Evolutionary conservation across 176 grass and related monocot genomes (phyloP), one percentile per base, ranked within the genome.

Genomic region (Sorghum bicolor): DNA sequence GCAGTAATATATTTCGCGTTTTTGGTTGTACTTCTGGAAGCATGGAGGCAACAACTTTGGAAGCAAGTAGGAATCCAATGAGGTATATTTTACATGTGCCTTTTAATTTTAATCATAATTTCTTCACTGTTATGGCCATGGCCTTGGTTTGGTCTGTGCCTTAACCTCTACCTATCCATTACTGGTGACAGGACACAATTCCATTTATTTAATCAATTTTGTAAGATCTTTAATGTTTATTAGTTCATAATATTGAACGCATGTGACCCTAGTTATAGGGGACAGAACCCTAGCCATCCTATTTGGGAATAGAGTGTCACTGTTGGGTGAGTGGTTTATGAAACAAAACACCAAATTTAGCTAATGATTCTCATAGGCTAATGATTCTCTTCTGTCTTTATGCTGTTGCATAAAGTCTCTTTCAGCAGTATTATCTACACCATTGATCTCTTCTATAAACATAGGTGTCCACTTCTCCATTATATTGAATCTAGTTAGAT

Each of bases 1-100:
- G 82, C 92, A 97, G 94, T 75, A 97, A 97, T 90, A 53, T 94
- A 67, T 97, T 97, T 81, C 94, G 94, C 48, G 76, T 94, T 60
- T 94, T 97, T 87, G 92, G 86, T 68, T 89, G 85, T 88, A 82
- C 85, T 82, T 61, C 90, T 84, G 92, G 88, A 81, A 97, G 85
- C 70, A 89, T 55, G 55, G 94, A 97, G 57, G 77, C 84, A 40
- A 90, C 85, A 32, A 94, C 94, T 86, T 88, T 97, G 87, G 94
- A 97, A 84, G 94, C 94, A 65, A 92, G 94, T 57, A 97, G 87
- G 87, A 97, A 94, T 72, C 94, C 94, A 2, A 94, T 92, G 92
- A 97, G 94, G 94, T 97, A 84, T 78, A 32, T 83, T 74, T 82
- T 72, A 67, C 48, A 80, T 88, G 24, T 24, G 24, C 37, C 8